Conservation (phyloP, 2,329 filamentous ascomycete genomes). For the Arthrobotrys conoides region DNA sequence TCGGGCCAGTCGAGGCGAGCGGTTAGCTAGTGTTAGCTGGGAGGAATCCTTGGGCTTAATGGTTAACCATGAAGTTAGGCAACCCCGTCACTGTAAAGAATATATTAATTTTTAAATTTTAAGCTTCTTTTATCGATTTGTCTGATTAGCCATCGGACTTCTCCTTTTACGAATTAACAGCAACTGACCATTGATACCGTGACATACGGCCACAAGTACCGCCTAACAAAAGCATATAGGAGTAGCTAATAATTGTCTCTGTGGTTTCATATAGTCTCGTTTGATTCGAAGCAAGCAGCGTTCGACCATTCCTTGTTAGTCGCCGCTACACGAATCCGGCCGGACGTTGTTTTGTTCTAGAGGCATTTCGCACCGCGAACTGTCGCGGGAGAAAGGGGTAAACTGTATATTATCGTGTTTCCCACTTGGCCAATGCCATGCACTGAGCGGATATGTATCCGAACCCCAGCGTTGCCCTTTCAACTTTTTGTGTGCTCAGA, state of each 20-base stretch:
- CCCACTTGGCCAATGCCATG: neutral
- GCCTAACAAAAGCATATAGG: neutral
- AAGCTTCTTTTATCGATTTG: slow-evolving; percentile 11
- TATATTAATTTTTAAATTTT: slow-evolving; percentile 33
- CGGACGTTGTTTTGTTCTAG: slow-evolving; percentile 11
- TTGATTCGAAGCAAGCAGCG: slow-evolving; percentile 23
- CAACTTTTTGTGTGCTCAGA: slow-evolving; percentile 3
- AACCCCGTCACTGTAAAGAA: slow-evolving; percentile 29
- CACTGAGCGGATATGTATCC: slow-evolving; percentile 25
- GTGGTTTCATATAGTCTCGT: slow-evolving; percentile 58
- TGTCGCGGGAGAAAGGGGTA: slow-evolving; percentile 24
- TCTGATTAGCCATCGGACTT: slow-evolving; percentile 35
- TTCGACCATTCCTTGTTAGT: slow-evolving; percentile 19
- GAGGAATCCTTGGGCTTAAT: slow-evolving; percentile 8
- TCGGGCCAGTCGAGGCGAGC: slow-evolving; percentile 44
- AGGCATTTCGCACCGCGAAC: slow-evolving; percentile 16
- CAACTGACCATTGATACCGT: neutral
- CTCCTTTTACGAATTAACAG: slow-evolving; percentile 12
- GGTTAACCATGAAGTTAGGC: slow-evolving; percentile 12
- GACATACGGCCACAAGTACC: slow-evolving; percentile 8
- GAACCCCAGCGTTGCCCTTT: slow-evolving; percentile 24
- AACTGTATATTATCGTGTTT: neutral
- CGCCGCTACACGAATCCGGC: neutral
- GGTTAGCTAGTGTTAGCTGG: slow-evolving; percentile 19
- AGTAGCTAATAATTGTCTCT: slow-evolving; percentile 29